Evolutionary conservation across 805 yeast species (phyloP), one percentile per base, ranked within the genome.

Genomic region (Schizosaccharomyces octosporus): DNA sequence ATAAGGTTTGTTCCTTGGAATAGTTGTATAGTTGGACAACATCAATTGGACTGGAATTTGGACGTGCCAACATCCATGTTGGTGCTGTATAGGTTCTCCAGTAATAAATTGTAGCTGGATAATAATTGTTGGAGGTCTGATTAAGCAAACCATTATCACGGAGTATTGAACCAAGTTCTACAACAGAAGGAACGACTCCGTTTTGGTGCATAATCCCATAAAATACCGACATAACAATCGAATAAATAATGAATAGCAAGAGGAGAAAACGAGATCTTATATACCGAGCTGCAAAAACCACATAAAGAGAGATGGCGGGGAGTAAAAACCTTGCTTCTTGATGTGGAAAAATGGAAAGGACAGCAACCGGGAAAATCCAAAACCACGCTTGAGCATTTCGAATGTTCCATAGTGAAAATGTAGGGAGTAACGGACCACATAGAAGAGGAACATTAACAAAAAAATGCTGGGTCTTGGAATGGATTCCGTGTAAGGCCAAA

Each of bases 61-160:
- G 57, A 51, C 32, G 36, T 6, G 57, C 36, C 66, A 84, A 72
- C 62, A 90, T 69, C 95, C 95, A 93, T 4, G 87, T 78, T 2
- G 98, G 97, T 0, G 97, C 97, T 3, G 87, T 79, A 66, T 90
- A 93, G 0, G 96, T 87, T 69, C 87, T 81, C 97, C 97, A 90
- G 87, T 95, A 90, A 4, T 90, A 67, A 0, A 80, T 72, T 0
- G 76, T 63, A n/a, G 60, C 21, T 3, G 62, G 63, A 15, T 31
- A 6, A 31, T 31, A 6, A 31, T 6, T 31, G 32, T 5, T 6
- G 32, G 32, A 61, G 71, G 2, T 69, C 61, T 2, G 72, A 69
- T 3, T 62, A 64, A 24, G 65, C 61, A 2, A 66, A 63, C 48
- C 21, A 19, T n/a, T 17, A 43, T n/a, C 11, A 43, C 21, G 48